Base-by-base conservation (phyloP, 371 early-diverging fungal species). In the Syncephalastrum sp. region DNA sequence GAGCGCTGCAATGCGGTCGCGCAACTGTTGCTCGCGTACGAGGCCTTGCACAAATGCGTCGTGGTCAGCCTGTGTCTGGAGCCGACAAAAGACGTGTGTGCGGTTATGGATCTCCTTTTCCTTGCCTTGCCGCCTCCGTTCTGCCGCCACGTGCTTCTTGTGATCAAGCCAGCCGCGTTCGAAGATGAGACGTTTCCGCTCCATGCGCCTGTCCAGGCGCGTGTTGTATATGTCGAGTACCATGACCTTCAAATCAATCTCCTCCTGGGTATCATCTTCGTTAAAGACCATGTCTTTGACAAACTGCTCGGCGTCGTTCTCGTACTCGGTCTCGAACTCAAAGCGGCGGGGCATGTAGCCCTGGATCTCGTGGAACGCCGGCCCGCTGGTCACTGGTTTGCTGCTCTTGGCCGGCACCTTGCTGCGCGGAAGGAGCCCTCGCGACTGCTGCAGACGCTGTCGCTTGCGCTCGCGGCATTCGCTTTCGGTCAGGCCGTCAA, bases 271-370 rank as follows among this genome's bases (percentile, higher is more conserved):
- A 62, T 96, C 96, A 52, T 91, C 90, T 55, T 93, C 94, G 47
- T 84, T 85, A 66, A 98, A 92, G 16, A 86, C 78, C 83, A 99
- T 85, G 57, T 99, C 98, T 66, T 95, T 97, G 50, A 99, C 89
- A 25, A 75, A 65, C 25, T 85, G 82, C 77, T 99, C 99, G 2
- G 97, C 95, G 21, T 98, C 99, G 66, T 99, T 96, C 47, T 95
- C 96, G 64, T 88, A 85, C 72, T 99, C 99, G 5, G 85, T 82
- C 59, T 99, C 99, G 70, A 99, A 99, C 72, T 99, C 99, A 42
- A 86, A 72, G 46, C 99, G 92, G 21, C 92, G 90, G 3, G 99
- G 98, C 99, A 99, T 98, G 65, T 93, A 99, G 5, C 98, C 99
- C 49, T 84, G 81, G 56, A 97, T 90, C 65, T 99, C 99, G 63